Conservation (phyloP, 768 basidiomycete genomes). For the Tulasnella sp. region DNA sequence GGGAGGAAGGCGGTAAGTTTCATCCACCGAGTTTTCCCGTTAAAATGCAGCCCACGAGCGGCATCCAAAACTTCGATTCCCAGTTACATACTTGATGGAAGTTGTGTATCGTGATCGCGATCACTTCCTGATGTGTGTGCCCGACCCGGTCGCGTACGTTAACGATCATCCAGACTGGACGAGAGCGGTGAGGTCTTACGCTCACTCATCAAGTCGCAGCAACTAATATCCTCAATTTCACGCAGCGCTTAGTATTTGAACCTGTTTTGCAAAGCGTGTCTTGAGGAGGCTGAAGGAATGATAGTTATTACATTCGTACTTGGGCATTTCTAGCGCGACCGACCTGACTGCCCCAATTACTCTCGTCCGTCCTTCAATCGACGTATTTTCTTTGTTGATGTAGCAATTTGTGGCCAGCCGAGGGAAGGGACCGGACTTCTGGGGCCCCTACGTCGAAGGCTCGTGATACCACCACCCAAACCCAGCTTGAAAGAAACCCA, state of each 20-base stretch:
- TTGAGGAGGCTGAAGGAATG: no score
- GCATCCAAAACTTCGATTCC: background rate
- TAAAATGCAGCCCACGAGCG: background rate
- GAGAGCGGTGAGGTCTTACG: background rate
- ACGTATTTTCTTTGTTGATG: no score
- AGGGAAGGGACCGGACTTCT: conserved; percentile 81
- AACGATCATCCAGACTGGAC: background rate
- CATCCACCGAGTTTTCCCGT: background rate
- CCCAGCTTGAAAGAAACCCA: background rate
- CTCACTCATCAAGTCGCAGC: background rate
- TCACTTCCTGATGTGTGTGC: background rate
- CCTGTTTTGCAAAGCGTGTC: background rate
- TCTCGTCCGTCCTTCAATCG: no score
- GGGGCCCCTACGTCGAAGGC: conserved; percentile 73
- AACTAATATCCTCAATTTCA: background rate
- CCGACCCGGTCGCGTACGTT: background rate
- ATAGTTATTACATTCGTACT: no score
- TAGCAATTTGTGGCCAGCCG: conserved; percentile 84
- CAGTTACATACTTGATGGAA: background rate
- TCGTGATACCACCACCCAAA: background rate
- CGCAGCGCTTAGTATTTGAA: background rate
- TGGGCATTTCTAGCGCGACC: no score
- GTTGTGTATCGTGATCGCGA: background rate
- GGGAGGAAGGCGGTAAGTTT: background rate
- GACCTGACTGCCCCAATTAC: no score